Conservation (phyloP, 108 stramenopile genomes). For the Cyclotella baltica region DNA sequence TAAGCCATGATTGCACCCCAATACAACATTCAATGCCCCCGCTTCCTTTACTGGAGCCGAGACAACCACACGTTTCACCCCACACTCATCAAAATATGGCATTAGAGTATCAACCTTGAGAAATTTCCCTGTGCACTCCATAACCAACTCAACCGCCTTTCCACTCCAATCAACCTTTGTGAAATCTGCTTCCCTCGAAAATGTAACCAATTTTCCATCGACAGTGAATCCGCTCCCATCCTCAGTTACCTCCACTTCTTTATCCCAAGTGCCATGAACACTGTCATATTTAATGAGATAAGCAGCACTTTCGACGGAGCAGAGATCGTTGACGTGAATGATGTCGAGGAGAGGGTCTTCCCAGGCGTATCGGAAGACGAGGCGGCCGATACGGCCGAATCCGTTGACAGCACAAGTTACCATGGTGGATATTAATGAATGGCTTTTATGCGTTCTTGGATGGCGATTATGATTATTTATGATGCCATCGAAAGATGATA, state of each 20-base stretch:
- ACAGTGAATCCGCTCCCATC: constrained; percentile 83
- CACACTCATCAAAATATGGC: constrained; percentile 83
- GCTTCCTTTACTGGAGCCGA: constrained; percentile 95
- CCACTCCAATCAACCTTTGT: constrained; percentile 79
- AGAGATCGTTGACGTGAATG: constrained; percentile 94
- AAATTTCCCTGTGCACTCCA: constrained; percentile 95
- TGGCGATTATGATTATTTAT: too few relatives aligned
- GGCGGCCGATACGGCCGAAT: constrained; percentile 94
- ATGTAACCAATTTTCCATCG: constrained; percentile 86
- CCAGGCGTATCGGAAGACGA: constrained; percentile 90
- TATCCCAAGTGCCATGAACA: constrained; percentile 94
- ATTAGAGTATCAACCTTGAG: constrained; percentile 72
- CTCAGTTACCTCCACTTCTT: constrained; percentile 68
- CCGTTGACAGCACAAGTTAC: constrained; percentile 91
- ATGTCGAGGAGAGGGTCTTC: constrained; percentile 89
- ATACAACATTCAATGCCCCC: constrained; percentile 90
- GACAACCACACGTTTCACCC: constrained; percentile 92
- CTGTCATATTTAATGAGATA: constrained; percentile 95
- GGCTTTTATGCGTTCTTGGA: neutral
- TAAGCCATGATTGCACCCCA: constrained; percentile 92
- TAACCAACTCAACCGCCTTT: constrained; percentile 86
- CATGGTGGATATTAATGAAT: constrained; percentile 52
- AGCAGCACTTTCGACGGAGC: constrained; percentile 84
- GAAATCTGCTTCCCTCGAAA: constrained; percentile 72
- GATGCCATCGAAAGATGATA: too few relatives aligned